phyloP scores from a whole-genome alignment of 768 basidiomycete genomes.

The Boletus vinaceobasis region DNA sequence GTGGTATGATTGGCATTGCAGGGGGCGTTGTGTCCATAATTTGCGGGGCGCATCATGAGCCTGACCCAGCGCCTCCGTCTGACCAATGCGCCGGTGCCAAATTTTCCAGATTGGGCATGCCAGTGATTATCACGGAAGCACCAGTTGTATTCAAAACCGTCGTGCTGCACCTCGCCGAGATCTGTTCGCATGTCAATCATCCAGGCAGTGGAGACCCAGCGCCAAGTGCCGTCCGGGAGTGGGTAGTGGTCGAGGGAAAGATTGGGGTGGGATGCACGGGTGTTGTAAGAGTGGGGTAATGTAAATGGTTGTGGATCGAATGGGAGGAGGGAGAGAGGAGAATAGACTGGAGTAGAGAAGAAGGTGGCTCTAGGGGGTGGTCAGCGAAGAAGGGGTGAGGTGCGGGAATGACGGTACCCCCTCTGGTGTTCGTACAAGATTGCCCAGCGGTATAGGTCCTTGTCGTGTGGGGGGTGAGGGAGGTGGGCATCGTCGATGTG shows the following conservation, averaged over 20 bases:
- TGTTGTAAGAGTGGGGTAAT: constrained; percentile 40
- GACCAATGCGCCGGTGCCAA: constrained; percentile 71
- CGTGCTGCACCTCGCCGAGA: constrained; percentile 69
- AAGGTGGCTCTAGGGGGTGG: constrained; percentile 49
- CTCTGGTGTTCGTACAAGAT: constrained; percentile 80
- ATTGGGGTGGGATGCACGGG: constrained; percentile 47
- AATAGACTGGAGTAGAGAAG: constrained; percentile 74
- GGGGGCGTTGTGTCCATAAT: not conserved
- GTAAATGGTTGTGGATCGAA: constrained; percentile 75
- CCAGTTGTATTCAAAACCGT: constrained; percentile 88
- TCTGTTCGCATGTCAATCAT: constrained; percentile 88
- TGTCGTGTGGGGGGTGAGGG: constrained; percentile 29
- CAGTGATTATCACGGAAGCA: constrained; percentile 63
- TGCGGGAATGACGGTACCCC: constrained; percentile 46
- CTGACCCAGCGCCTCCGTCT: constrained; percentile 79
- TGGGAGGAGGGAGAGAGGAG: constrained; percentile 63
- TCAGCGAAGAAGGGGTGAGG: constrained; percentile 3
- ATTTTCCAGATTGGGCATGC: constrained; percentile 56
- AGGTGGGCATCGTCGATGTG: constrained; percentile 26
- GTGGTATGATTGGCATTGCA: not conserved
- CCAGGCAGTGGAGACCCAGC: constrained; percentile 77
- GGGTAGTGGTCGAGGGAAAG: constrained; percentile 62
- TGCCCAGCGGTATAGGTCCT: constrained; percentile 72
- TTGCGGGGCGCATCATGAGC: constrained; percentile 73
- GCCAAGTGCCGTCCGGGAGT: constrained; percentile 78